Conservation (phyloP, 148 eudicot genomes). For the Camellia japonica region DNA sequence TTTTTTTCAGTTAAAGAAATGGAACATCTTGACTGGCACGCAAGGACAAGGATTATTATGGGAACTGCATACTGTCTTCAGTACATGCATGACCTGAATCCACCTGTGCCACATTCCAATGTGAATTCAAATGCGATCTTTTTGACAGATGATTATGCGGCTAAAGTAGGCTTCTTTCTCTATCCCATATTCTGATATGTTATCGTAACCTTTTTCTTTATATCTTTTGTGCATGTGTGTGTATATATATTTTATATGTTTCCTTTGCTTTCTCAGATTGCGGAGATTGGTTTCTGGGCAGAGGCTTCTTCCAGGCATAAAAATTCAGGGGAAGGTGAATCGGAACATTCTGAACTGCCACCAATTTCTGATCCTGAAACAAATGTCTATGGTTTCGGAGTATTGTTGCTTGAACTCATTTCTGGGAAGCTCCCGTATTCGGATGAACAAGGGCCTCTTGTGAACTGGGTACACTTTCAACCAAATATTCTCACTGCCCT, state of each 20-base stretch:
- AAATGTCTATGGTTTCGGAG: constrained; percentile 68
- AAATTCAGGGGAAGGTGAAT: constrained; percentile 31
- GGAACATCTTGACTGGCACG: constrained; percentile 90
- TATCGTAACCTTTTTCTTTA: background rate
- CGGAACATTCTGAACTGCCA: constrained; percentile 34
- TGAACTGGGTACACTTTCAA: constrained; percentile 58
- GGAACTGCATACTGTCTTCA: constrained; percentile 90
- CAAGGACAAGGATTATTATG: constrained; percentile 80
- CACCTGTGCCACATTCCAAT: constrained; percentile 59
- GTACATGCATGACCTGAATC: constrained; percentile 77
- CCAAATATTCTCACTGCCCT: background rate
- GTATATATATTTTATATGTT: background rate
- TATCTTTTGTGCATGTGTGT: background rate
- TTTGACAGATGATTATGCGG: constrained; percentile 93
- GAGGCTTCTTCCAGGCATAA: constrained; percentile 36
- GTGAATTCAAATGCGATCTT: constrained; percentile 50
- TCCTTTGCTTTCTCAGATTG: constrained; percentile 47
- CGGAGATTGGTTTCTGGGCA: constrained; percentile 50
- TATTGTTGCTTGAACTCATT: constrained; percentile 73
- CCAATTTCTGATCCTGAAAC: constrained; percentile 45
- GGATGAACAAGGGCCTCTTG: constrained; percentile 58
- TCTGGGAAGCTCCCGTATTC: constrained; percentile 71
- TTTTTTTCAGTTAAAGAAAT: constrained; percentile 66
- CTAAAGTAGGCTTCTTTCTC: constrained; percentile 59
- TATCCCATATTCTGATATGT: background rate